Evolutionary conservation across 31 red algal species (phyloP).

Genomic region (Odonthalia washingtoniensis): DNA sequence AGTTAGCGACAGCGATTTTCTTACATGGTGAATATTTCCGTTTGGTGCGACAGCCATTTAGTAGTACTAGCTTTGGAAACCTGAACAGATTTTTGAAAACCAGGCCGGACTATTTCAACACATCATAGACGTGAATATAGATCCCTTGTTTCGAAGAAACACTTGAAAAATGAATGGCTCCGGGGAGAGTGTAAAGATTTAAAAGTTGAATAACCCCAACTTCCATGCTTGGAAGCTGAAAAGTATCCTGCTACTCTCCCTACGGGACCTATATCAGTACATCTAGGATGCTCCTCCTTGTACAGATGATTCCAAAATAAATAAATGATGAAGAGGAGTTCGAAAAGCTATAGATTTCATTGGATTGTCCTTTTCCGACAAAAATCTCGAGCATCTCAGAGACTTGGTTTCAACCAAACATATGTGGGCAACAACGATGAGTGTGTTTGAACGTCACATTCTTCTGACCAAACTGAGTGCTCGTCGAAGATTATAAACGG

Average conservation of each 20-base stretch:
- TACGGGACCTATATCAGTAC: neutral
- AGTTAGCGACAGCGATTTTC: neutral
- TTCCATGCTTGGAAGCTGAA: neutral
- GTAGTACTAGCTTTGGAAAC: neutral
- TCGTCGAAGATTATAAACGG: too few relatives aligned
- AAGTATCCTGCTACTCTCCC: neutral
- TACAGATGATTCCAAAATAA: neutral
- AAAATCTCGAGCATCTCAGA: neutral
- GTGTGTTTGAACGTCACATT: neutral
- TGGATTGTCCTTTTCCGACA: neutral
- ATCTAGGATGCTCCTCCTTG: neutral
- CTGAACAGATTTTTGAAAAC: neutral
- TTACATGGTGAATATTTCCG: neutral
- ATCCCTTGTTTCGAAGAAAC: neutral
- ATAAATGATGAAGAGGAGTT: neutral
- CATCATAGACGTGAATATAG: neutral
- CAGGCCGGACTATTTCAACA: neutral
- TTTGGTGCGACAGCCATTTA: neutral
- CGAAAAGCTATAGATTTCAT: neutral
- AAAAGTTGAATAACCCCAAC: neutral
- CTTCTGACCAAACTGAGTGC: neutral
- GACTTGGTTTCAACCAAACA: neutral
- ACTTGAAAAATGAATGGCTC: neutral
- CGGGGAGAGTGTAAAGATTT: neutral
- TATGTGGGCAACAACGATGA: neutral